Evolutionary conservation across 2,329 filamentous ascomycete genomes (phyloP).

Genomic region (Ascomycota sp.): DNA sequence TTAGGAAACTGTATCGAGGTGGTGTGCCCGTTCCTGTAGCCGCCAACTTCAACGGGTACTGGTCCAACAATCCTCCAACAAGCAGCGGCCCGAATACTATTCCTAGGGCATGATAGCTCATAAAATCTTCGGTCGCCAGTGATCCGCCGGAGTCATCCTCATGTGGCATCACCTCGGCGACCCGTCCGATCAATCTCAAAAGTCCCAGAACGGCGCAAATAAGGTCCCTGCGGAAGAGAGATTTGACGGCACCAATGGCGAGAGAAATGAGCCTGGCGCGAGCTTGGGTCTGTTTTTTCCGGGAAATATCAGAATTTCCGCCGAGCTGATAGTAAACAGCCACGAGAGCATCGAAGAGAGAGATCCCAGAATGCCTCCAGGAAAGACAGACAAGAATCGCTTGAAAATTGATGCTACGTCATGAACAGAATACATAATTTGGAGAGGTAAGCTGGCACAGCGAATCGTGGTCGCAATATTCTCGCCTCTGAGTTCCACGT

Average conservation of each 20-base stretch:
- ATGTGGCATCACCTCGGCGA: conserved; percentile 30
- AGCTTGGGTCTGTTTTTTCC: conserved; percentile 32
- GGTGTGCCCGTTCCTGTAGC: conserved; percentile 20
- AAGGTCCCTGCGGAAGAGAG: conserved; percentile 38
- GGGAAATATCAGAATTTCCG: conserved; percentile 27
- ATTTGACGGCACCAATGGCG: conserved; percentile 37
- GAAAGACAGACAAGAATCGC: conserved; percentile 38
- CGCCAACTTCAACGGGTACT: conserved; percentile 26
- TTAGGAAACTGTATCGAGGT: conserved; percentile 22
- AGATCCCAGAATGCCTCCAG: conserved; percentile 46
- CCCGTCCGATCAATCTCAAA: conserved; percentile 36
- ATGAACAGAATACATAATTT: conserved; percentile 38
- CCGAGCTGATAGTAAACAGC: conserved; percentile 37
- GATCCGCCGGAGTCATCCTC: conserved; percentile 31
- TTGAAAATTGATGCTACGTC: conserved; percentile 52
- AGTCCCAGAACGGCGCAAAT: conserved; percentile 49
- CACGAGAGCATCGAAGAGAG: conserved; percentile 42
- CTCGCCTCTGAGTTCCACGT: conserved; percentile 22
- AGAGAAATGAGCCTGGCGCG: conserved; percentile 46
- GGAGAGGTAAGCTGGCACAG: conserved; percentile 35
- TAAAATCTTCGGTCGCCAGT: conserved; percentile 34
- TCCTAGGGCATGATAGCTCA: conserved; percentile 42
- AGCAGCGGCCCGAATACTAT: conserved; percentile 46
- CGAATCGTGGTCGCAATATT: conserved; percentile 36
- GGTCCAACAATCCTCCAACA: conserved; percentile 33